Conservation (phyloP, 2,329 filamentous ascomycete genomes). For the Talaromyces sp. region DNA sequence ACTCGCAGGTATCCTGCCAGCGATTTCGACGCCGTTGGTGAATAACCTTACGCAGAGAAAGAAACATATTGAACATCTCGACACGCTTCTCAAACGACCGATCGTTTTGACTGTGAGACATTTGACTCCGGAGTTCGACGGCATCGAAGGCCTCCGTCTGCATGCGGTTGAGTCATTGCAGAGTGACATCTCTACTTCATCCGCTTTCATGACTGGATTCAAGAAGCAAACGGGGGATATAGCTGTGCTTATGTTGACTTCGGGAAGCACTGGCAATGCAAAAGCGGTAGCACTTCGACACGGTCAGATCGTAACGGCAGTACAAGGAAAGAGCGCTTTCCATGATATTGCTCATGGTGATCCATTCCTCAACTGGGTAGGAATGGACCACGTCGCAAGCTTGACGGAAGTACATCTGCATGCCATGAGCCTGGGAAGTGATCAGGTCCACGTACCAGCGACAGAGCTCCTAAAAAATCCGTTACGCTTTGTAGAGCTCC, state of each 20-base stretch:
- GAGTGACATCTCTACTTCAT: neutral
- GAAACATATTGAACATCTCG: conserved; percentile 33
- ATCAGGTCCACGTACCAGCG: conserved; percentile 49
- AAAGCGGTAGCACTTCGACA: conserved; percentile 53
- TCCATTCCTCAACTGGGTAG: conserved; percentile 51
- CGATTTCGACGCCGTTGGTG: conserved; percentile 37
- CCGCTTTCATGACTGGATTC: neutral
- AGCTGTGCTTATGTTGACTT: conserved; percentile 53
- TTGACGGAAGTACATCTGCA: conserved; percentile 53
- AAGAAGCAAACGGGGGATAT: conserved; percentile 21
- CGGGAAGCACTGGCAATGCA: conserved; percentile 52
- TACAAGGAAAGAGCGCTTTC: conserved; percentile 42
- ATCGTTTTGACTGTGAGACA: conserved; percentile 26
- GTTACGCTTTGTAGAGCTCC: conserved; percentile 40
- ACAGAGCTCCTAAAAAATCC: conserved; percentile 43
- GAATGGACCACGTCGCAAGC: conserved; percentile 55
- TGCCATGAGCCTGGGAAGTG: conserved; percentile 1
- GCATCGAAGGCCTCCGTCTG: conserved; percentile 18
- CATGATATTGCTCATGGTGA: conserved; percentile 26
- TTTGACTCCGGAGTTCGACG: conserved; percentile 20
- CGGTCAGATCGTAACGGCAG: conserved; percentile 44
- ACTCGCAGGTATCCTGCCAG: conserved; percentile 39
- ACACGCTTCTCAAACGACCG: conserved; percentile 26
- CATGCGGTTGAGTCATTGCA: conserved; percentile 18
- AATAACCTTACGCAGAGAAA: conserved; percentile 29